phyloP scores from a whole-genome alignment of 805 yeast genomes.

The Metschnikowia corniflorae region DNA sequence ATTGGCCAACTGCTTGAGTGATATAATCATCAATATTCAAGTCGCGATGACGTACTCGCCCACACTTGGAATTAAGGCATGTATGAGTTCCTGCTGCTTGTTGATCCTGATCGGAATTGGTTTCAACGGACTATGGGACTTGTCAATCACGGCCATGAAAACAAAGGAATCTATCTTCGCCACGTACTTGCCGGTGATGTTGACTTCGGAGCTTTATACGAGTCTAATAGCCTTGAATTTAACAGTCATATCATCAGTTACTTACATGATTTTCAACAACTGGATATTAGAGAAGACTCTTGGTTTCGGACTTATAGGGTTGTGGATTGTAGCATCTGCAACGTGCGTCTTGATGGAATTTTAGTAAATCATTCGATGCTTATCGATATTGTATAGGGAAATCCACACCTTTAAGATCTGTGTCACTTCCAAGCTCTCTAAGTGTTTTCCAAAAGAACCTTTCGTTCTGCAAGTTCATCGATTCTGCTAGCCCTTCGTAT shows the following conservation, averaged over 20 bases:
- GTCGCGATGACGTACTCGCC: slow-evolving; percentile 39
- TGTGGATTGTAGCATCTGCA: slow-evolving; percentile 8
- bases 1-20: slow-evolving; percentile 50
- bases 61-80: slow-evolving; percentile 45
- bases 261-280: slow-evolving; percentile 28
- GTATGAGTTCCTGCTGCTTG: slow-evolving; percentile 52
- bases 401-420: slow-evolving; percentile 1
- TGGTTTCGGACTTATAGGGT: slow-evolving; percentile 18
- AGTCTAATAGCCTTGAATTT: slow-evolving; percentile 27
- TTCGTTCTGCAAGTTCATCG: background rate
- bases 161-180: slow-evolving; percentile 1
- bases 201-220: slow-evolving; percentile 22
- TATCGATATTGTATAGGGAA: background rate
- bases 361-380: background rate
- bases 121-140: slow-evolving; percentile 36
- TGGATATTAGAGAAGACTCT: slow-evolving; percentile 34
- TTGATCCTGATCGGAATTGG: slow-evolving; percentile 51
- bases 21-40: slow-evolving; percentile 48
- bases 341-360: slow-evolving; percentile 7
- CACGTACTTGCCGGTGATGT: slow-evolving; percentile 18
- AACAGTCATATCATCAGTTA: slow-evolving; percentile 21
- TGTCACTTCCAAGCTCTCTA: background rate
- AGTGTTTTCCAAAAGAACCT: slow-evolving; percentile 4
- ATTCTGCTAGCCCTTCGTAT: background rate
- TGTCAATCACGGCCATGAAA: slow-evolving; percentile 12